A percentile compares a stretch with the other conserved stretches of the same genome.
These are phyloP conservation scores for Tolypocladium paradoxum DNA, from an alignment of 2,329 filamentous ascomycete genomes.

Conservation along the genomic window DNA sequence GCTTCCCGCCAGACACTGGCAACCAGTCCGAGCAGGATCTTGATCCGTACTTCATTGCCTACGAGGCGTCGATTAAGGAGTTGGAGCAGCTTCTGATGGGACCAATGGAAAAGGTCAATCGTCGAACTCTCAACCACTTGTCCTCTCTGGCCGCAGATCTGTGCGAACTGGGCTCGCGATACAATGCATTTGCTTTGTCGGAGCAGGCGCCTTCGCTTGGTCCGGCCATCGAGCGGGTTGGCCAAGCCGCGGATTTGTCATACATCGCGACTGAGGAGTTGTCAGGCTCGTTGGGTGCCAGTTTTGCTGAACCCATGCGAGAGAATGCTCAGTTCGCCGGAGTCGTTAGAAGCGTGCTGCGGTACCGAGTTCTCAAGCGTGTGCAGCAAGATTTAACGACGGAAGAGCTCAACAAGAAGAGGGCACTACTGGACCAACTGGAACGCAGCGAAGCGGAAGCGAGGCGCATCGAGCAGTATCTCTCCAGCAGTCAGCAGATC, in stretches of 20 bases:
- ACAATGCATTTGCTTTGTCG: slow-evolving; percentile 92
- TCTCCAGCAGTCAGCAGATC: slow-evolving; percentile 60
- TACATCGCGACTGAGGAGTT: slow-evolving; percentile 94
- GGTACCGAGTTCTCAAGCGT: slow-evolving; percentile 84
- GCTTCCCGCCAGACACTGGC: slow-evolving; percentile 72
- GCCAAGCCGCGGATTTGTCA: slow-evolving; percentile 89
- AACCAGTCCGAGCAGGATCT: slow-evolving; percentile 78
- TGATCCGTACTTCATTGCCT: slow-evolving; percentile 91
- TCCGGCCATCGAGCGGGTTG: slow-evolving; percentile 85
- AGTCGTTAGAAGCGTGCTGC: slow-evolving; percentile 78
- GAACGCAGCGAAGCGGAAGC: slow-evolving; percentile 91
- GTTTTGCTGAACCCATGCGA: slow-evolving; percentile 94
- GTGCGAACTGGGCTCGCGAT: slow-evolving; percentile 87
- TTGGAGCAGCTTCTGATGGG: slow-evolving; percentile 80
- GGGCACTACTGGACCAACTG: slow-evolving; percentile 69
- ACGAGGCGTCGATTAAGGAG: slow-evolving; percentile 85
- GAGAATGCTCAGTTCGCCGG: slow-evolving; percentile 96
- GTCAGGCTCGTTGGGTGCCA: slow-evolving; percentile 76
- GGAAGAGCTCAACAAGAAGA: slow-evolving; percentile 86
- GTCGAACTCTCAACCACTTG: slow-evolving; percentile 76
- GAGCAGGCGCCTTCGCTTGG: slow-evolving; percentile 83
- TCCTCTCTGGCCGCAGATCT: slow-evolving; percentile 77
- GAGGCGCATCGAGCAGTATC: slow-evolving; percentile 84
- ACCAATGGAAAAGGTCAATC: slow-evolving; percentile 94
- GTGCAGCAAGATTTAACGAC: slow-evolving; percentile 97